Evolutionary conservation across 2,329 filamentous ascomycete genomes (phyloP).

Genomic region (Ophiocordyceps camponoti-rufipedis): DNA sequence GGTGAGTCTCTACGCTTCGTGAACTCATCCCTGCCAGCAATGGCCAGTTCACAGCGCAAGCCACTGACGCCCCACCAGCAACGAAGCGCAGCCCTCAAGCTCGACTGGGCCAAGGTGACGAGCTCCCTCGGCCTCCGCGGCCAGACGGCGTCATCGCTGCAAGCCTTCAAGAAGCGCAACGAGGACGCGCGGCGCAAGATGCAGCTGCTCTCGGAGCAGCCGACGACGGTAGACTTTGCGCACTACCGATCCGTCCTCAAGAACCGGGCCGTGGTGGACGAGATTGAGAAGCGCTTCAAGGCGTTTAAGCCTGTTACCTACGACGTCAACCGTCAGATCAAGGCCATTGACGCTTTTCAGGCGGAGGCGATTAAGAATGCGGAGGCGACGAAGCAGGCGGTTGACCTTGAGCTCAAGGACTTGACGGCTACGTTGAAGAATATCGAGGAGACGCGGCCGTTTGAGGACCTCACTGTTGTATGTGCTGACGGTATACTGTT

Average conservation of each 20-base stretch:
- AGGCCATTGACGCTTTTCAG: conserved; percentile 97
- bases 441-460: conserved; percentile 88
- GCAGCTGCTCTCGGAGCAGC: conserved; percentile 62
- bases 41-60: background rate
- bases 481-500: conserved; percentile 23
- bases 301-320: conserved; percentile 85
- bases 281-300: conserved; percentile 92
- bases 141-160: conserved; percentile 77
- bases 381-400: conserved; percentile 88
- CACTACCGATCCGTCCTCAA: conserved; percentile 86
- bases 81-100: conserved; percentile 96
- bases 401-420: conserved; percentile 87
- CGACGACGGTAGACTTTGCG: conserved; percentile 78
- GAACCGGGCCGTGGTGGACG: conserved; percentile 88
- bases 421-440: conserved; percentile 90
- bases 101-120: conserved; percentile 96
- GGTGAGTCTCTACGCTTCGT: conserved; percentile 31
- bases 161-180: conserved; percentile 99
- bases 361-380: conserved; percentile 93
- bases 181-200: conserved; percentile 95
- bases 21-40: conserved; percentile 2
- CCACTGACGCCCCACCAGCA: conserved; percentile 37
- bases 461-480: conserved; percentile 95
- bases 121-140: conserved; percentile 90
- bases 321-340: conserved; percentile 84